phyloP scores from a whole-genome alignment of 2,329 filamentous ascomycete species.

The Trichothecium sympodiale region DNA sequence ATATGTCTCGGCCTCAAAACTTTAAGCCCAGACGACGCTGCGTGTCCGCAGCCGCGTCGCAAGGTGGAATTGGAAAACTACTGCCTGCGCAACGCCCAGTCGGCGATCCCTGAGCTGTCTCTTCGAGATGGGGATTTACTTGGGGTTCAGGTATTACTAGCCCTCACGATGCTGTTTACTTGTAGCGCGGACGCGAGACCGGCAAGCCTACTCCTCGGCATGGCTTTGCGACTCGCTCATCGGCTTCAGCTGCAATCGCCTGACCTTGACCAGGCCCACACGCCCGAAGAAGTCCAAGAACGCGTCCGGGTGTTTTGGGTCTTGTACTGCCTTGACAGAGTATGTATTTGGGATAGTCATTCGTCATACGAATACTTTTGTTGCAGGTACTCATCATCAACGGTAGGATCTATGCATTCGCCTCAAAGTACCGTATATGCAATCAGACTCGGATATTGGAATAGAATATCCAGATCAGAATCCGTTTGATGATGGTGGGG shows the following conservation, averaged over 20 bases:
- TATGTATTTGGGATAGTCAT: constrained; percentile 8
- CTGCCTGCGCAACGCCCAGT: constrained; percentile 25
- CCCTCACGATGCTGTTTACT: constrained; percentile 25
- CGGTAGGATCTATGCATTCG: too few relatives aligned
- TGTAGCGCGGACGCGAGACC: constrained; percentile 23
- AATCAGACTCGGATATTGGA: too few relatives aligned
- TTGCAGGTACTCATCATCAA: too few relatives aligned
- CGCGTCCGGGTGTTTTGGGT: constrained; percentile 28
- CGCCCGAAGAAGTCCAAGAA: constrained; percentile 20
- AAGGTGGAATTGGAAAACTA: constrained; percentile 13
- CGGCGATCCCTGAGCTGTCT: constrained; percentile 25
- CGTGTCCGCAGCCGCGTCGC: constrained; percentile 8
- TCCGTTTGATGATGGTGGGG: too few relatives aligned
- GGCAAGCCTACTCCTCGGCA: constrained; percentile 24
- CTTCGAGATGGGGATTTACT: constrained; percentile 24
- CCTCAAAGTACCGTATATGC: too few relatives aligned
- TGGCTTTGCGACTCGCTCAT: constrained; percentile 26
- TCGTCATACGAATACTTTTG: too few relatives aligned
- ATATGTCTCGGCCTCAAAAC: too few relatives aligned
- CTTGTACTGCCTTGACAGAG: constrained; percentile 28
- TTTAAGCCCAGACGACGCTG: too few relatives aligned
- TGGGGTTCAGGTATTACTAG: constrained; percentile 26
- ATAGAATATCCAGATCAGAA: too few relatives aligned
- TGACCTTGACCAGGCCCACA: constrained; percentile 10
- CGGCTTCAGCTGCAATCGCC: constrained; percentile 22